Conservation (phyloP, 768 basidiomycete species). For the Glaciozyma martinii region DNA sequence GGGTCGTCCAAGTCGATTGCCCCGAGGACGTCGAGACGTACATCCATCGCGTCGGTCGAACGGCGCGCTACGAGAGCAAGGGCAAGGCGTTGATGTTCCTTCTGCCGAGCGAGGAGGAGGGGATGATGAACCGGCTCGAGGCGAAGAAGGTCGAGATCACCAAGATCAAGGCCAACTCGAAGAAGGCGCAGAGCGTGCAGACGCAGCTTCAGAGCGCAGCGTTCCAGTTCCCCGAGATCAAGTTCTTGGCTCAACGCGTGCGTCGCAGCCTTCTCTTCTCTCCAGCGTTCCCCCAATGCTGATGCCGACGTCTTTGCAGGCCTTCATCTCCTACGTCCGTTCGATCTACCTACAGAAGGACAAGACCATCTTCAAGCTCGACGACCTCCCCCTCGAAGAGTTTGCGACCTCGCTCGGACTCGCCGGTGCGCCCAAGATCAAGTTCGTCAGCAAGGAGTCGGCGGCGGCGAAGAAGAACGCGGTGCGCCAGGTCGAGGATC, state of each 20-base stretch:
- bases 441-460: constrained; percentile 59
- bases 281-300: background rate
- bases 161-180: constrained; percentile 78
- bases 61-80: constrained; percentile 82
- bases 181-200: constrained; percentile 68
- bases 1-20: constrained; percentile 92
- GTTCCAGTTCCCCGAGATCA: constrained; percentile 93
- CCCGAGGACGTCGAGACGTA: constrained; percentile 97
- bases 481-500: constrained; percentile 42
- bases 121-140: constrained; percentile 64
- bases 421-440: constrained; percentile 91
- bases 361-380: constrained; percentile 81
- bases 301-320: constrained; percentile 45
- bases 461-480: constrained; percentile 71
- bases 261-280: constrained; percentile 35
- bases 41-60: constrained; percentile 91
- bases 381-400: constrained; percentile 66
- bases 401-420: constrained; percentile 86
- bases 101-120: constrained; percentile 83
- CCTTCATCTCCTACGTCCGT: constrained; percentile 90
- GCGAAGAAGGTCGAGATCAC: constrained; percentile 58
- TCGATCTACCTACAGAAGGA: constrained; percentile 89
- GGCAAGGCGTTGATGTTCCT: constrained; percentile 78
- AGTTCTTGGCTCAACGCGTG: constrained; percentile 89
- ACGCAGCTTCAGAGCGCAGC: constrained; percentile 85